Base-by-base conservation (phyloP, 106 monocot genomes). In the Dactylorhiza incarnata region DNA sequence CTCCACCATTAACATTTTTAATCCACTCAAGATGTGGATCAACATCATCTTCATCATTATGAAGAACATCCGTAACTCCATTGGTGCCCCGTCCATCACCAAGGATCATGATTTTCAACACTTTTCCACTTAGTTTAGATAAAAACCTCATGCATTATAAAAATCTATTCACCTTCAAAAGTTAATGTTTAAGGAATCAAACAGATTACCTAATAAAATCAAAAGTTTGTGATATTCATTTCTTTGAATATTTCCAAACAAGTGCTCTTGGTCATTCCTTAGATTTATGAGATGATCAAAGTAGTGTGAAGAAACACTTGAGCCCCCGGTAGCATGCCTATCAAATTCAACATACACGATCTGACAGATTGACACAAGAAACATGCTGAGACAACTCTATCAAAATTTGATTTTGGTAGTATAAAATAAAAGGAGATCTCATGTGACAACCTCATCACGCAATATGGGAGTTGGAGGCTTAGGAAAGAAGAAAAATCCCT, bases 401-500 rank as follows among this genome's bases (percentile, higher is more conserved):
- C 44, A 50, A 45, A 44, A 71, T 6, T 14, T 6, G 49, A 47
- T 48, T 17, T n/a, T 53, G 20, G 45, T 48, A 45, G 55, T 37
- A 37, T 19, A 49, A 10, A 9, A 55, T 52, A 8, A 49, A 3
- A 62, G 17, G 45, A 23, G 88, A 88, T 94, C 86, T 87, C 94
- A 59, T 94, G 14, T 10, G 13, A 5, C 65, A 5, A 94, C 99
- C 89, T 99, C 99, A 52, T 99, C 99, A 83, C 94, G 91, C 54
- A 99, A 94, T 48, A 99, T 94, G 76, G 94, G 99, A 70, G 99
- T 99, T 11, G 99, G 99, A 70, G 99, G 99, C 59, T 89, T 99
- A 26, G 99, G 99, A 22, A 99, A 76, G 82, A 99, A 99, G 89
- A 99, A 99, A 80, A 99, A 99, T 48, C 94, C 86, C 82, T 94